Percentiles rank a stretch among this genome's conserved stretches.
Evolutionary conservation across 352 stramenopile species (phyloP).

Genomic region (Saprolegnia parasitica): DNA sequence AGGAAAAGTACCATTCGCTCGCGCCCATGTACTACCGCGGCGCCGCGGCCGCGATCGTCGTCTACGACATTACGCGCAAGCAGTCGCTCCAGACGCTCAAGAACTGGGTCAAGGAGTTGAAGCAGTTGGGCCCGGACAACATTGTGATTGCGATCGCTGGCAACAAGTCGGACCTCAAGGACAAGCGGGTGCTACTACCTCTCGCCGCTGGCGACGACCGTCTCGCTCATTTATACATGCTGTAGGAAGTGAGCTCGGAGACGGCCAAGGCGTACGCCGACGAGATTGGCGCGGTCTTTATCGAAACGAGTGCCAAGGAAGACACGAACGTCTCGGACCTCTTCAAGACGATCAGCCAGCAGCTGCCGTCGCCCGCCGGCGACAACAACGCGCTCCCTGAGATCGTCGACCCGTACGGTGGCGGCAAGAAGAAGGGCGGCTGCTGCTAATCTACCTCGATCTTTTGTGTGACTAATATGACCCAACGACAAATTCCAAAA

Average conservation of each 20-base stretch:
- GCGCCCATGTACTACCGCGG: conserved; percentile 98
- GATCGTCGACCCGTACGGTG: conserved; percentile 80
- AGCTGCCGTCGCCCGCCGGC: conserved; percentile 56
- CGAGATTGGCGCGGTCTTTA: conserved; percentile 89
- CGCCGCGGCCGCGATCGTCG: conserved; percentile 94
- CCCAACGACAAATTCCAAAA: background rate
- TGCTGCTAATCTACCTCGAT: conserved; percentile 54
- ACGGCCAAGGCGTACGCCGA: conserved; percentile 88
- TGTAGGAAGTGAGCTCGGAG: conserved; percentile 78
- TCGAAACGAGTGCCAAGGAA: conserved; percentile 93
- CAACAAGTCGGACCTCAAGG: conserved; percentile 92
- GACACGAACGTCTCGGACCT: conserved; percentile 91
- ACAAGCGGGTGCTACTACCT: conserved; percentile 84
- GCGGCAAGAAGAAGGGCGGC: conserved; percentile 76
- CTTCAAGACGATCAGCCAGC: conserved; percentile 89
- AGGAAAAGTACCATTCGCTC: conserved; percentile 96
- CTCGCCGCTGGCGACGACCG: too few species aligned
- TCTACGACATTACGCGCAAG: conserved; percentile 98
- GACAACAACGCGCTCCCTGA: conserved; percentile 81
- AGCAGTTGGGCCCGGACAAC: conserved; percentile 88
- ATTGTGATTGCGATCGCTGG: conserved; percentile 94
- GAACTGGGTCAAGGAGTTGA: conserved; percentile 94
- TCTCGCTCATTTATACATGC: too few species aligned
- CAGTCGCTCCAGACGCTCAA: conserved; percentile 91
- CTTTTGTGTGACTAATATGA: conserved; percentile 14